These are phyloP conservation scores for Avena sativa DNA, from an alignment of 176 grass and related monocot species.

Conservation along the genomic window DNA sequence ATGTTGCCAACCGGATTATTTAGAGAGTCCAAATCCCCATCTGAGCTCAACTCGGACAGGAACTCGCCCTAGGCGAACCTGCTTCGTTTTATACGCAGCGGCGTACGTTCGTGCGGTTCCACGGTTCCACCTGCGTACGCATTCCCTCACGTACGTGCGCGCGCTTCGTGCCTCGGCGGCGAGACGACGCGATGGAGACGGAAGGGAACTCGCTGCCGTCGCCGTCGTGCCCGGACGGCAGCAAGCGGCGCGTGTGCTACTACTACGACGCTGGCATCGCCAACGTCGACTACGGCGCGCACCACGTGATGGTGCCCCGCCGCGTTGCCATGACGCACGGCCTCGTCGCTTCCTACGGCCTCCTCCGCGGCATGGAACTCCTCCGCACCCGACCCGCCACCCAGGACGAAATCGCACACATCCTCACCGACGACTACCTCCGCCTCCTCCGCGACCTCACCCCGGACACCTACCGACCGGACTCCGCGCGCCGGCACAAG, in stretches of 20 bases:
- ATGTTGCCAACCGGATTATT: neutral
- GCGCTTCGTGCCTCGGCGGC: neutral
- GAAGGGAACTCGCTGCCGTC: constrained; percentile 57
- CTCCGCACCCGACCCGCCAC: constrained; percentile 45
- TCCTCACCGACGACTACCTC: constrained; percentile 53
- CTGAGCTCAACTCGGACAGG: neutral
- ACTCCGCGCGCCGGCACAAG: neutral
- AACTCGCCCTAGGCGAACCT: neutral
- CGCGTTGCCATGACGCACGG: constrained; percentile 68
- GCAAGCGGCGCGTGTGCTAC: constrained; percentile 72
- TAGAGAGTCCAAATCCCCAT: neutral
- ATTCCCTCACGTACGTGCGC: neutral
- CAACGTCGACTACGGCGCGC: constrained; percentile 60
- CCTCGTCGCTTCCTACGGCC: constrained; percentile 55
- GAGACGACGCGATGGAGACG: neutral
- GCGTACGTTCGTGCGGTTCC: neutral
- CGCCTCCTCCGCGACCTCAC: constrained; percentile 39
- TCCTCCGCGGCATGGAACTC: constrained; percentile 43
- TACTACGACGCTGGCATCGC: constrained; percentile 72
- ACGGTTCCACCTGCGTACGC: neutral
- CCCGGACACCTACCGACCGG: neutral
- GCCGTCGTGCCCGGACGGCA: constrained; percentile 27
- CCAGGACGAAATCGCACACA: constrained; percentile 39
- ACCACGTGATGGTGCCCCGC: constrained; percentile 68
- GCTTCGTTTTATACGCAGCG: neutral